A percentile compares a stretch with the other conserved stretches of the same genome.
Conservation (phyloP, 108 stramenopile genomes). For the Epipyxis sp. region DNA sequence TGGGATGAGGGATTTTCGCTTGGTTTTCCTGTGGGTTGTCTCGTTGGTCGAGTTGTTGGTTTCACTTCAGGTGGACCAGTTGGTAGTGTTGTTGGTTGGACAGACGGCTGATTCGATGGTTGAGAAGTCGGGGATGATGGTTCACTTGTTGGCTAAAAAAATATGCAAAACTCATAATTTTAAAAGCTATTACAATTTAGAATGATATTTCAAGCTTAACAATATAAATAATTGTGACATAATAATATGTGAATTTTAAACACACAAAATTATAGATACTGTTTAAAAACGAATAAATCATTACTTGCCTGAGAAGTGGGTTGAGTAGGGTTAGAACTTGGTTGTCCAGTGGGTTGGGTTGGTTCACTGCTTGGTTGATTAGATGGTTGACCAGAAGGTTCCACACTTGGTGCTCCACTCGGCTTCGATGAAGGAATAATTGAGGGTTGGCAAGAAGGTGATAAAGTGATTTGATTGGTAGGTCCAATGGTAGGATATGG, state of each 20-base stretch:
- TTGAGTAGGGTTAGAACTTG: background rate
- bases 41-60: background rate
- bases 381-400: constrained; percentile 12
- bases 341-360: background rate
- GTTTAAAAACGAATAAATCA: no score
- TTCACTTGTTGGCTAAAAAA: no score
- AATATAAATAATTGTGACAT: no score
- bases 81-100: background rate
- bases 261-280: no score
- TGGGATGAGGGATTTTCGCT: background rate
- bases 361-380: background rate
- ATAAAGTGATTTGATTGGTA: background rate
- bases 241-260: no score
- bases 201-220: no score
- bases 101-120: background rate
- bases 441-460: background rate
- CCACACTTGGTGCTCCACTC: background rate
- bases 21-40: background rate
- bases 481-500: background rate
- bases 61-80: background rate
- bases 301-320: no score
- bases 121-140: background rate
- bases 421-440: background rate
- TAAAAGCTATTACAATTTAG: no score
- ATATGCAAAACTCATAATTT: no score